phyloP scores from a whole-genome alignment of 2,329 filamentous ascomycete genomes.

The Fusarium xylarioides region DNA sequence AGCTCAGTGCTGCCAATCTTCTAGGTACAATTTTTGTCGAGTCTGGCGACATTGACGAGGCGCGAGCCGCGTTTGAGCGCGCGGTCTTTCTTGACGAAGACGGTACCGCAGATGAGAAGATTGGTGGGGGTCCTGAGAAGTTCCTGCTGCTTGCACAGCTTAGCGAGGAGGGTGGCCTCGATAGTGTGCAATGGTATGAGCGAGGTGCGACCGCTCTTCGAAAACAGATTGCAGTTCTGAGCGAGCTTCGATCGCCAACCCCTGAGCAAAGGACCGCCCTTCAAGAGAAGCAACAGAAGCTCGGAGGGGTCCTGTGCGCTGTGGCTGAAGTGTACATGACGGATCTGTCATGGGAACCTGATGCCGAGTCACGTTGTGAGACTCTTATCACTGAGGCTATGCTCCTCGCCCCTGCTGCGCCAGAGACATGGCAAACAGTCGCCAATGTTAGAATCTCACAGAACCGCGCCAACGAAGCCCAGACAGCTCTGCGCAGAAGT shows the following conservation, averaged over 20 bases:
- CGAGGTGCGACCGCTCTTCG: slow-evolving; percentile 77
- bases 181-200: slow-evolving; percentile 74
- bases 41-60: slow-evolving; percentile 80
- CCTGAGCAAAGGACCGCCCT: slow-evolving; percentile 54
- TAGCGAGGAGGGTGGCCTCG: slow-evolving; percentile 73
- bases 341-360: slow-evolving; percentile 90
- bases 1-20: slow-evolving; percentile 75
- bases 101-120: slow-evolving; percentile 72
- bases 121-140: slow-evolving; percentile 89
- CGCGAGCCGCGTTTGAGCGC: slow-evolving; percentile 74
- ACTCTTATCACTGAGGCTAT: slow-evolving; percentile 89
- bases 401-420: slow-evolving; percentile 79
- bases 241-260: slow-evolving; percentile 54
- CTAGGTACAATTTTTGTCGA: slow-evolving; percentile 86
- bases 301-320: slow-evolving; percentile 91
- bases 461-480: slow-evolving; percentile 78
- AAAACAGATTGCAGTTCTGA: slow-evolving; percentile 72
- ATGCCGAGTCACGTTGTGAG: slow-evolving; percentile 91
- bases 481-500: slow-evolving; percentile 79
- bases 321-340: slow-evolving; percentile 99
- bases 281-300: slow-evolving; percentile 78
- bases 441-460: slow-evolving; percentile 96
- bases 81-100: slow-evolving; percentile 81
- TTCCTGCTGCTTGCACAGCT: slow-evolving; percentile 95
- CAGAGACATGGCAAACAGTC: slow-evolving; percentile 94